Evolutionary conservation across 805 yeast genomes (phyloP), one percentile per base, ranked within the genome.

Genomic region (Wickerhamiella domercqiae): DNA sequence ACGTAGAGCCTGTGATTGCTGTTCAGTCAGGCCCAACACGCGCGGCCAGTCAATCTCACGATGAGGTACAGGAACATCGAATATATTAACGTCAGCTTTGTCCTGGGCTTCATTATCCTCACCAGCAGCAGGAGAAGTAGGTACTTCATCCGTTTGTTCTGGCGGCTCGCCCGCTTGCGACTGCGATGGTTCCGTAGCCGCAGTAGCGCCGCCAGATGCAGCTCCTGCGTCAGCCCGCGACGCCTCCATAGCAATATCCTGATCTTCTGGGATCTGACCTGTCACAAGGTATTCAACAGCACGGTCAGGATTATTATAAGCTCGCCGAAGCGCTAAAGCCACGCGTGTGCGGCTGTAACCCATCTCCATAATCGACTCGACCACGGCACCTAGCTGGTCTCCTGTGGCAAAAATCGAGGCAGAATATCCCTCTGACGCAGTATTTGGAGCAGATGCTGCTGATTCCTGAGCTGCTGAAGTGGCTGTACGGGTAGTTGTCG

Each of bases 301-400:
- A 51, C 98, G 75, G 56, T 87, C 97, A 16, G 98, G 97, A 60
- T 90, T 86, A 62, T 87, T 87, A 63, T 75, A 90, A 1, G 98
- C 97, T 13, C 94, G 94, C 49, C 93, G 74, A 55, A 90, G 63
- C 0, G 98, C 98, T 33, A 74, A 71, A 60, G 82, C 93, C 19
- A 83, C 95, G 54, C 82, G 81, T 14, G 73, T 69, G 49, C 93
- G 74, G 20, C 78, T 82, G 54, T 84, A 90, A 6, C 98, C 98
- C 96, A 90, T 84, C 48, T 82, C 96, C 75, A 84, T 71, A 57
- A 90, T 84, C 54, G 78, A 78, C 41, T 66, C 68, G 40, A 87
- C 71, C 24, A 93, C 81, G 21, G 39, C 71, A 50, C 80, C 83
- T 48, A 94, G 71, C 42, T 76, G 76, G 29, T 69, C 57, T 9